Conservation (phyloP, 805 yeast species). For the Starmerella tilneyi region DNA sequence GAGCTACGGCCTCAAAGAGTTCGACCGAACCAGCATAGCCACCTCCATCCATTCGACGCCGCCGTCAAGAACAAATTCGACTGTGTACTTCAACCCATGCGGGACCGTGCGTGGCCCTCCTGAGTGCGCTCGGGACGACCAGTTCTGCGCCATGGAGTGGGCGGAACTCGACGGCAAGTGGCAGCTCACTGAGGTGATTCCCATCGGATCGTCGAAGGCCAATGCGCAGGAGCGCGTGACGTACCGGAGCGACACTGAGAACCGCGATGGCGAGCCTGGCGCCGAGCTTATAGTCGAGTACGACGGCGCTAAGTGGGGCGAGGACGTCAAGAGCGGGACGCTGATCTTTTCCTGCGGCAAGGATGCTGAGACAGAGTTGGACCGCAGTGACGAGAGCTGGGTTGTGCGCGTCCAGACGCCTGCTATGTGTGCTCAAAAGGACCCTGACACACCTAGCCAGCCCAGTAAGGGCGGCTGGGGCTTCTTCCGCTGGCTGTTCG, state of each 20-base stretch:
- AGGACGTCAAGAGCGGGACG: slow-evolving; percentile 32
- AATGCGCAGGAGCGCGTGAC: slow-evolving; percentile 19
- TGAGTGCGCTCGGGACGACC: slow-evolving; percentile 57
- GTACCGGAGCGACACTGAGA: not conserved
- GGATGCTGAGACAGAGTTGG: slow-evolving; percentile 9
- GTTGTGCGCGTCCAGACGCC: no score
- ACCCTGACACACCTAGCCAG: not conserved
- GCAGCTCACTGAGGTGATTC: slow-evolving; percentile 50
- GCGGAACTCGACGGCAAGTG: slow-evolving; percentile 44
- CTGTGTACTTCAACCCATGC: slow-evolving; percentile 69
- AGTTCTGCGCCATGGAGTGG: slow-evolving; percentile 64
- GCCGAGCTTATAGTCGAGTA: slow-evolving; percentile 26
- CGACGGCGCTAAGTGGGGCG: slow-evolving; percentile 62
- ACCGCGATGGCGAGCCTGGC: slow-evolving; percentile 23
- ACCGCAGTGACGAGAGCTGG: not conserved
- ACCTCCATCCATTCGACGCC: slow-evolving; percentile 49
- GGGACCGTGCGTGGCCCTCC: slow-evolving; percentile 36
- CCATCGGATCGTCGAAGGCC: slow-evolving; percentile 28
- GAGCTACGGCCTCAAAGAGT: slow-evolving; percentile 33
- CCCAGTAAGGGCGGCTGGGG: slow-evolving; percentile 44
- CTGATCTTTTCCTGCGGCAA: slow-evolving; percentile 8
- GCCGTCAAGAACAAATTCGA: slow-evolving; percentile 53
- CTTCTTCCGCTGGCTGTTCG: slow-evolving; percentile 72
- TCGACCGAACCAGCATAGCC: slow-evolving; percentile 35
- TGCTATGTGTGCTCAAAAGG: slow-evolving; percentile 19